Evolutionary conservation across 1,284 basidiomycete species (phyloP).

Genomic region (Vanrija humicola): DNA sequence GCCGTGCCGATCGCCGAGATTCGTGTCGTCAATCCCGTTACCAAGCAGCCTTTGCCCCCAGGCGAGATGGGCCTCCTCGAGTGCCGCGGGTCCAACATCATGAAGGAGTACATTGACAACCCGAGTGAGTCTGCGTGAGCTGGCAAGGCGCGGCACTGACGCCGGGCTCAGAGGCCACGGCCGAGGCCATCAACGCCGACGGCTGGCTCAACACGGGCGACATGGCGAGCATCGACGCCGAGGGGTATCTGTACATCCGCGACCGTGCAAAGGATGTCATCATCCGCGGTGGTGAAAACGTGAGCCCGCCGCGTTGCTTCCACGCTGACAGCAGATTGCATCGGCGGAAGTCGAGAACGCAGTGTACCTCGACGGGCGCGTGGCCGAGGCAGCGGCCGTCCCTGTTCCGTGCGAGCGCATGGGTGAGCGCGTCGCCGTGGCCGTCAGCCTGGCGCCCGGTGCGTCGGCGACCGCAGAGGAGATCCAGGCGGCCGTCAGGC

Average conservation of each 20-base stretch:
- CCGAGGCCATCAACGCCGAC: slow-evolving; percentile 26
- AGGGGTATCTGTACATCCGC: slow-evolving; percentile 39
- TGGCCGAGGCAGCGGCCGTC: slow-evolving; percentile 38
- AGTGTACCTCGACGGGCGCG: slow-evolving; percentile 28
- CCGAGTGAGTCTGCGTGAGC: slow-evolving; percentile 18
- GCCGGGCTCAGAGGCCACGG: slow-evolving; percentile 24
- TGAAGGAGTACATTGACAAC: slow-evolving; percentile 37
- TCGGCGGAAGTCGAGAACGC: slow-evolving; percentile 43
- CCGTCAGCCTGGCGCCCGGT: slow-evolving; percentile 26
- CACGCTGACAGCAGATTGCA: slow-evolving; percentile 21
- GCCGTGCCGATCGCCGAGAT: slow-evolving; percentile 33
- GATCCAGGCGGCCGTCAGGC: neutral
- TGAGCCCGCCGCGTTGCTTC: neutral
- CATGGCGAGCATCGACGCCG: slow-evolving; percentile 31
- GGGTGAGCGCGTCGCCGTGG: slow-evolving; percentile 39
- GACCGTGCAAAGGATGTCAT: slow-evolving; percentile 45
- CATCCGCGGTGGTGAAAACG: slow-evolving; percentile 44
- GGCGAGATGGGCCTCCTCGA: slow-evolving; percentile 28
- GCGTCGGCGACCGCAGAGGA: slow-evolving; percentile 4
- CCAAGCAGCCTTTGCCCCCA: slow-evolving; percentile 12
- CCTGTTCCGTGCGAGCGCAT: slow-evolving; percentile 32
- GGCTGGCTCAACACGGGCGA: slow-evolving; percentile 48
- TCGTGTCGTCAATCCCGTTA: slow-evolving; percentile 33
- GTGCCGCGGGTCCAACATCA: slow-evolving; percentile 34
- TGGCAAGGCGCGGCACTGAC: neutral